Evolutionary conservation across 2,329 filamentous ascomycete species (phyloP).

Genomic region (Aspergillus chevalieri): DNA sequence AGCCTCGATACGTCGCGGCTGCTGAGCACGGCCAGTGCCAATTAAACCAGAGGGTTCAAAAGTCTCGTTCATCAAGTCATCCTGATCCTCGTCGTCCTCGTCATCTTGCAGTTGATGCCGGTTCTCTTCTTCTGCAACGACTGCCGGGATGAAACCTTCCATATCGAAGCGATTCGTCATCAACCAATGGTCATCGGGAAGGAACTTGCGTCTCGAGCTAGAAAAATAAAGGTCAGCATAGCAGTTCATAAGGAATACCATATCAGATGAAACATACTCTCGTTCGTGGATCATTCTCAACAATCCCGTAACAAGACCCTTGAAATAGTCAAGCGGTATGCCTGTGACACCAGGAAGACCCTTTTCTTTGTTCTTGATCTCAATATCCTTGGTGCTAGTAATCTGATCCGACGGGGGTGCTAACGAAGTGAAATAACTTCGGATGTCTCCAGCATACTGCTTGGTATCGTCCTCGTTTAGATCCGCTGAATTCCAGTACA

Average conservation of each 20-base stretch:
- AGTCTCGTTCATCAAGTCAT: conserved; percentile 34
- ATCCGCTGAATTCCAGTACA: conserved; percentile 77
- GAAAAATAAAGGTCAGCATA: not conserved
- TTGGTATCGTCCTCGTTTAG: conserved; percentile 42
- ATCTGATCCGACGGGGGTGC: conserved; percentile 14
- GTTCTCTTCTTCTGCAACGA: conserved; percentile 79
- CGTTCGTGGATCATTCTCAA: conserved; percentile 86
- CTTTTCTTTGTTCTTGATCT: conserved; percentile 35
- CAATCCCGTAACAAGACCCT: conserved; percentile 70
- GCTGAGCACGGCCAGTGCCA: conserved; percentile 56
- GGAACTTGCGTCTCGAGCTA: conserved; percentile 71
- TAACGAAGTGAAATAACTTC: conserved; percentile 40
- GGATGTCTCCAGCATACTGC: conserved; percentile 38
- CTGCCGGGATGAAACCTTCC: conserved; percentile 76
- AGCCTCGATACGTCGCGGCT: conserved; percentile 57
- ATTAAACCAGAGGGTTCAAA: conserved; percentile 37
- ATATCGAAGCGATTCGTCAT: conserved; percentile 88
- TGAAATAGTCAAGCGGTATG: conserved; percentile 71
- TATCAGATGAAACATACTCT: conserved; percentile 46
- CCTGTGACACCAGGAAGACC: conserved; percentile 60
- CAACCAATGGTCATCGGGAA: conserved; percentile 82
- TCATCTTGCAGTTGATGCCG: conserved; percentile 63
- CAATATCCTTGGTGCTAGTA: conserved; percentile 27
- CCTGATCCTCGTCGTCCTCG: conserved; percentile 53
- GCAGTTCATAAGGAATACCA: not conserved